A percentile compares a stretch with the other conserved stretches of the same genome.
These are phyloP conservation scores for Cylindrodendrum hubeiense DNA, from an alignment of 2,329 filamentous ascomycete genomes.

Conservation along the genomic window DNA sequence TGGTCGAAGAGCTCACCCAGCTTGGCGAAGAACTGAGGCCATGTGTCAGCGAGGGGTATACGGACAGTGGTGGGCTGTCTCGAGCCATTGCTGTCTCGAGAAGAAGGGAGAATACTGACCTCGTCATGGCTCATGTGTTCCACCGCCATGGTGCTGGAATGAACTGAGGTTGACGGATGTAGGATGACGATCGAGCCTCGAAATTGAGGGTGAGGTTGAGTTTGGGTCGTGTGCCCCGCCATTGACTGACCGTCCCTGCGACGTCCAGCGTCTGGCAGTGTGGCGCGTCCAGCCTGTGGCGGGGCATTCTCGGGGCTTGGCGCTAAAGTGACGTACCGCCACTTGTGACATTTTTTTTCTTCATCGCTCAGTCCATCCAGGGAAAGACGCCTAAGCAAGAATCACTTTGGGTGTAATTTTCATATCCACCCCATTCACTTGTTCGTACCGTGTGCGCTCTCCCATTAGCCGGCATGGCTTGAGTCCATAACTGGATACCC, in stretches of 20 bases:
- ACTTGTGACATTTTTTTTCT: conserved; percentile 12
- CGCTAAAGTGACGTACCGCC: conserved; percentile 13
- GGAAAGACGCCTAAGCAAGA: not conserved
- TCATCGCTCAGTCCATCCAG: not conserved
- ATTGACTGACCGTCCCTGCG: conserved; percentile 18
- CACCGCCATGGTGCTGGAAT: conserved; percentile 35
- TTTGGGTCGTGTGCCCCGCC: conserved; percentile 40
- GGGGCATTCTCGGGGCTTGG: not conserved
- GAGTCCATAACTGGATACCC: not conserved
- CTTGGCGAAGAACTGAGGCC: conserved; percentile 76
- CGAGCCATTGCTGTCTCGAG: not conserved
- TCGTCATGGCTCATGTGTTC: conserved; percentile 44
- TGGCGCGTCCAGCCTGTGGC: conserved; percentile 26
- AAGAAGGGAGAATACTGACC: conserved; percentile 26
- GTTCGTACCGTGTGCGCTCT: not conserved
- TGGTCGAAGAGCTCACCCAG: conserved; percentile 76
- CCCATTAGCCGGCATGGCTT: not conserved
- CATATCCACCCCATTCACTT: not conserved
- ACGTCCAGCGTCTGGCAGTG: conserved; percentile 5
- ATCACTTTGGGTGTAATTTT: not conserved
- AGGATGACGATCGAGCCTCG: conserved; percentile 20
- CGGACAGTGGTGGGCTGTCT: not conserved
- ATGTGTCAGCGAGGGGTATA: conserved; percentile 20
- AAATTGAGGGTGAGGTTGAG: conserved; percentile 33
- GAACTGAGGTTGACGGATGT: conserved; percentile 6